phyloP scores from a whole-genome alignment of 768 basidiomycete species.

The Trametes meyenii region DNA sequence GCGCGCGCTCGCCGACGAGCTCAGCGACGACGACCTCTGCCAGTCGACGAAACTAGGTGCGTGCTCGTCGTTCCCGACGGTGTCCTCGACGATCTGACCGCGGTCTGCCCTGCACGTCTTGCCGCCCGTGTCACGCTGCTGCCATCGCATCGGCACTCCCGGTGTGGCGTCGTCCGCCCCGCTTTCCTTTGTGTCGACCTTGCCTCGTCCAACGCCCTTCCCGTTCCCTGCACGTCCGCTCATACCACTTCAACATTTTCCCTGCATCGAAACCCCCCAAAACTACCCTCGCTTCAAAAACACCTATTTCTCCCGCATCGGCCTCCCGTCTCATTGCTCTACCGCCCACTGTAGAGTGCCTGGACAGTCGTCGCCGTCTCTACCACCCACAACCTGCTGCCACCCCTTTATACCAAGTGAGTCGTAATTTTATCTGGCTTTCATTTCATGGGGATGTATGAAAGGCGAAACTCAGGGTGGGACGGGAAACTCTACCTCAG shows the following conservation, averaged over 20 bases:
- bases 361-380: constrained; percentile 8
- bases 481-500: no score
- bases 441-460: no score
- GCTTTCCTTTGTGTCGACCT: constrained; percentile 9
- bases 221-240: background rate
- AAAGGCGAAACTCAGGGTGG: no score
- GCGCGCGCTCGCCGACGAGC: constrained; percentile 5
- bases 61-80: constrained; percentile 15
- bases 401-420: constrained; percentile 8
- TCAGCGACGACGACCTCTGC: constrained; percentile 22
- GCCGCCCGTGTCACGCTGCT: background rate
- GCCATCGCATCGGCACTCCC: constrained; percentile 2
- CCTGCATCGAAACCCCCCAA: background rate
- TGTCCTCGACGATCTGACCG: background rate
- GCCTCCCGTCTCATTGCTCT: background rate
- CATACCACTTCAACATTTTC: background rate
- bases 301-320: background rate
- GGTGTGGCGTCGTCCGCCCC: constrained; percentile 2
- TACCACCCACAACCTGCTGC: background rate
- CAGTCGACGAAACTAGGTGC: constrained; percentile 14
- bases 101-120: background rate
- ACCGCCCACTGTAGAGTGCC: background rate
- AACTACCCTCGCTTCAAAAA: background rate
- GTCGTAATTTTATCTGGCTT: background rate
- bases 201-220: background rate